These are phyloP conservation scores for Suzukiozyma palmioleophila DNA, from an alignment of 1,139 yeast species.

Conservation along the genomic window DNA sequence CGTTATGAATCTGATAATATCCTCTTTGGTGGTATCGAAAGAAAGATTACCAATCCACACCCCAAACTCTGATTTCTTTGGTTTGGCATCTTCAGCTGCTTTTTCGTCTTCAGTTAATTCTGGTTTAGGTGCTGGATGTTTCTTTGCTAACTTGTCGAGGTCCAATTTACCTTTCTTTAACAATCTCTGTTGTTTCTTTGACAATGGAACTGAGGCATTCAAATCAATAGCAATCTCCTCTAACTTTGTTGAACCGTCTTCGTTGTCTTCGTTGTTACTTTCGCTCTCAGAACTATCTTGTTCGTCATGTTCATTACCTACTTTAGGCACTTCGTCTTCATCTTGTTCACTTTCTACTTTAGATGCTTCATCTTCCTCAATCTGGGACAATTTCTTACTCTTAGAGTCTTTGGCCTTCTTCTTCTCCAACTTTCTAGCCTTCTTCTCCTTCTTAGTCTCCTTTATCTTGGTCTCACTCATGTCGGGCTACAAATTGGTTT, in stretches of 20 bases:
- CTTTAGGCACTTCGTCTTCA: constrained; percentile 6
- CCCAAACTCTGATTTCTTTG: constrained; percentile 54
- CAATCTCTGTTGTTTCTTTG: constrained; percentile 87
- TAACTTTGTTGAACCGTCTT: constrained; percentile 10
- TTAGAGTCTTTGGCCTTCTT: constrained; percentile 10
- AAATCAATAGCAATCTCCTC: constrained; percentile 81
- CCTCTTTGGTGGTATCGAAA: constrained; percentile 78
- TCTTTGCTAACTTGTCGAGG: constrained; percentile 50
- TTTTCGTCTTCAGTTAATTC: constrained; percentile 26
- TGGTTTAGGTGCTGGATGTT: constrained; percentile 43
- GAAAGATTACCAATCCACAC: constrained; percentile 95
- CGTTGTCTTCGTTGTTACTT: constrained; percentile 5
- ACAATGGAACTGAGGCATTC: constrained; percentile 72
- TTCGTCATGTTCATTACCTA: constrained; percentile 10
- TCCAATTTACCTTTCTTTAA: constrained; percentile 76
- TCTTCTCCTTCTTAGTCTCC: constrained; percentile 25
- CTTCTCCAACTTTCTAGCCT: constrained; percentile 20
- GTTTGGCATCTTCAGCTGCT: constrained; percentile 18
- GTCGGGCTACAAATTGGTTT: neutral
- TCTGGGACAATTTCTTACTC: constrained; percentile 15
- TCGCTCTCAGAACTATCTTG: constrained; percentile 13
- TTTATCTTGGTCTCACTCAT: constrained; percentile 17
- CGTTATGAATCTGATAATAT: constrained; percentile 59
- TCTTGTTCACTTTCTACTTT: constrained; percentile 5
- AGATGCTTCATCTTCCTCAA: constrained; percentile 15